Conservation (phyloP, 371 early-diverging fungal genomes). For the Sporodiniella umbellata region DNA sequence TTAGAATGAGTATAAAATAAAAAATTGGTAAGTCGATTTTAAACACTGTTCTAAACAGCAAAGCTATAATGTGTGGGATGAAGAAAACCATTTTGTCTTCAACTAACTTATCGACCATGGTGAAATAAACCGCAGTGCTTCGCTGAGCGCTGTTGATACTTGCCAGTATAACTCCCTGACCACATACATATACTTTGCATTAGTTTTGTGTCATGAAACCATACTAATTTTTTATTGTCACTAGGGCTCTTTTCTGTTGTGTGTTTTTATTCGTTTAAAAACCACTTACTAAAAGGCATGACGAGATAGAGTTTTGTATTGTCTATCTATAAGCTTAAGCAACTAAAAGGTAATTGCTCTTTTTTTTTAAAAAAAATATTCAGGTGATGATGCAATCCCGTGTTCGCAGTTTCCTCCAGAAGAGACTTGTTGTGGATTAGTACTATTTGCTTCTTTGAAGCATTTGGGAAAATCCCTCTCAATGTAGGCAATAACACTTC, state of each 20-base stretch:
- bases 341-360: conserved; percentile 4
- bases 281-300: no score
- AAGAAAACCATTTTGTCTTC: conserved; percentile 36
- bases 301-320: no score
- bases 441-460: conserved; percentile 1
- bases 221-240: background rate
- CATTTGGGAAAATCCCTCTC: conserved; percentile 21
- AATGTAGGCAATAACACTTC: conserved; percentile 32
- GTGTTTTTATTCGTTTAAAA: no score
- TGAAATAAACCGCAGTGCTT: conserved; percentile 41
- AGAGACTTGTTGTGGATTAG: conserved; percentile 28
- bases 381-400: conserved; percentile 39
- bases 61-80: conserved; percentile 7
- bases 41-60: no score
- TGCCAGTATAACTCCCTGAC: conserved; percentile 45
- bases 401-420: conserved; percentile 37
- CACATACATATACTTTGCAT: conserved; percentile 1
- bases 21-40: conserved; percentile 9
- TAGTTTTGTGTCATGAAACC: background rate
- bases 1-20: background rate
- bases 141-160: conserved; percentile 45
- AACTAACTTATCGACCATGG: conserved; percentile 42
- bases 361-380: background rate
- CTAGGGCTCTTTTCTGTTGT: background rate
- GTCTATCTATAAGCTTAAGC: no score